A percentile compares a stretch with the other conserved stretches of the same genome.
Conservation (phyloP, 208 protist genomes). For the Wallacemonas sp. region DNA sequence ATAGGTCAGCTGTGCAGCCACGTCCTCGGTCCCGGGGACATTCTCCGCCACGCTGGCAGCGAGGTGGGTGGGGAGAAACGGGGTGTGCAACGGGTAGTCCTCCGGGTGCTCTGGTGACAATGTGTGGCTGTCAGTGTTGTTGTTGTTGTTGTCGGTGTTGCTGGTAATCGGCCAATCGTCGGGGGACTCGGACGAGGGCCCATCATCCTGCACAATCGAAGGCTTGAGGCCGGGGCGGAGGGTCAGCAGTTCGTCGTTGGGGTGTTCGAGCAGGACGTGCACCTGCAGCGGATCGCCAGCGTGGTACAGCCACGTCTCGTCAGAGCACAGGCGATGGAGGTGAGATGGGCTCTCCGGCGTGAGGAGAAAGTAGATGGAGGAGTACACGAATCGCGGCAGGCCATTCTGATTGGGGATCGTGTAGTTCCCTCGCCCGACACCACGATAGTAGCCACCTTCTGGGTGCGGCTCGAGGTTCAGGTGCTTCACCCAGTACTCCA, state of each 20-base stretch:
- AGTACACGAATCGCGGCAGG: constrained; percentile 30
- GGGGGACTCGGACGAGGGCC: no score
- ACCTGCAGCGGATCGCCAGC: constrained; percentile 47
- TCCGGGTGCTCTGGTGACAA: constrained; percentile 6
- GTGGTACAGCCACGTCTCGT: constrained; percentile 56
- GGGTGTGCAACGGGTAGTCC: not conserved
- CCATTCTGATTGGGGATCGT: constrained; percentile 26
- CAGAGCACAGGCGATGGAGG: constrained; percentile 52
- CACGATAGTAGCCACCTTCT: constrained; percentile 47
- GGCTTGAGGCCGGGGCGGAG: not conserved
- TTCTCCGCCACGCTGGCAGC: no score
- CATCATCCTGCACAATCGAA: no score
- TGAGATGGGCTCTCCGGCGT: constrained; percentile 49
- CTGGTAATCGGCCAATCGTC: no score
- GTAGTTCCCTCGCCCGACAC: constrained; percentile 28
- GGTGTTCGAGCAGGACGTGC: constrained; percentile 33
- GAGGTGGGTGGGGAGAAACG: constrained; percentile 5
- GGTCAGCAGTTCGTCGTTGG: constrained; percentile 27
- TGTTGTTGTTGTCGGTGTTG: no score
- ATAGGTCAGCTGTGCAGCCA: constrained; percentile 21
- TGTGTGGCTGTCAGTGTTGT: no score
- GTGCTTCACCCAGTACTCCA: constrained; percentile 44
- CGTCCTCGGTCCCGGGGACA: no score
- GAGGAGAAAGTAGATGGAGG: constrained; percentile 59
- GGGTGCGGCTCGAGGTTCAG: constrained; percentile 42